Evolutionary conservation across 2,329 filamentous ascomycete species (phyloP).

Genomic region (Scedosporium aurantiacum): DNA sequence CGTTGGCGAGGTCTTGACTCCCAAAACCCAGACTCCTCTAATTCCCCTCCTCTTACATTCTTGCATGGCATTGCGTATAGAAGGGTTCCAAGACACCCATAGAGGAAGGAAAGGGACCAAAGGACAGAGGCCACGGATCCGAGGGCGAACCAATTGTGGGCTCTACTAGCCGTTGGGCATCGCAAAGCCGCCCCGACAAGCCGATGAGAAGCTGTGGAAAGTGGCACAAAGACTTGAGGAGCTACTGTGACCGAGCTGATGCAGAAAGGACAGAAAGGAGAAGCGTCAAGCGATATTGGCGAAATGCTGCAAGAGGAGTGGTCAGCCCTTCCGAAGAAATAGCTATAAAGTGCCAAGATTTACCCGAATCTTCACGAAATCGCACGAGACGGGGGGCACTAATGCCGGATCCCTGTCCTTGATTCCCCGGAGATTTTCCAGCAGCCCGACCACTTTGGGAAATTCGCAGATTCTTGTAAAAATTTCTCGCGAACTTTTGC

Average conservation of each 20-base stretch:
- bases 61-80: not conserved
- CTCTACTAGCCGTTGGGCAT: not conserved
- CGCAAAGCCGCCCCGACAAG: slow-evolving; percentile 3
- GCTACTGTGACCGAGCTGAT: not conserved
- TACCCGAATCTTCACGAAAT: not conserved
- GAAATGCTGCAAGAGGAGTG: not conserved
- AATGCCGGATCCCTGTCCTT: not conserved
- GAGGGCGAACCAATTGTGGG: not conserved
- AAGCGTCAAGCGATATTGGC: not conserved
- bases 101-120: not conserved
- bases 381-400: too few relatives aligned
- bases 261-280: not conserved
- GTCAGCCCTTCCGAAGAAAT: not conserved
- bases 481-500: too few relatives aligned
- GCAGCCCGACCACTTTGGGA: not conserved
- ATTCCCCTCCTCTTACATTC: not conserved
- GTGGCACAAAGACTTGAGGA: not conserved
- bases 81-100: not conserved
- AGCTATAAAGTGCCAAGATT: not conserved
- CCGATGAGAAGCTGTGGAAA: not conserved
- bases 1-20: not conserved
- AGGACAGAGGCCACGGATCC: not conserved
- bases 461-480: too few relatives aligned
- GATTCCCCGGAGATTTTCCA: not conserved
- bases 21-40: not conserved